Percentiles rank a stretch among this genome's conserved stretches.
phyloP scores from a whole-genome alignment of 805 yeast genomes.

The Ogataea saltuana region DNA sequence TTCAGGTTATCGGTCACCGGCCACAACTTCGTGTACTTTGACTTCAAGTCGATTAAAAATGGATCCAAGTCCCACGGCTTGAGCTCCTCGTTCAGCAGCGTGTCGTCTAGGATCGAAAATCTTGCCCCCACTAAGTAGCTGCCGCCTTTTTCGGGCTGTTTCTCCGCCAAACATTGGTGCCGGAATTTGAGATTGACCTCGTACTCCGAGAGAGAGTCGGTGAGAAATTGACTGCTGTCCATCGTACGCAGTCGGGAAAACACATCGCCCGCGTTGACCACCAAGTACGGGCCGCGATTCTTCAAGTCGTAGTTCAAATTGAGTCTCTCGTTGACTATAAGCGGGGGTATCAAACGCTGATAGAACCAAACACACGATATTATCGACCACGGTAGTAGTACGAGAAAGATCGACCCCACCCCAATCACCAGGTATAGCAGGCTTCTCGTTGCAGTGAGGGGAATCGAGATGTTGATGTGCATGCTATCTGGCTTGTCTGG shows the following conservation, averaged over 20 bases:
- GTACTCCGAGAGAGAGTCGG: conserved; percentile 21
- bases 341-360: conserved; percentile 32
- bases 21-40: conserved; percentile 26
- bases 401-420: conserved; percentile 20
- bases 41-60: conserved; percentile 17
- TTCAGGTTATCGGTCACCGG: conserved; percentile 29
- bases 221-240: conserved; percentile 8
- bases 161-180: conserved; percentile 13
- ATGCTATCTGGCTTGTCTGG: conserved; percentile 9
- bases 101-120: conserved; percentile 26
- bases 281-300: conserved; percentile 26
- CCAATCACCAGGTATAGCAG: conserved; percentile 19
- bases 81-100: conserved; percentile 22
- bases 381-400: conserved; percentile 37
- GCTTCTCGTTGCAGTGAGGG: conserved; percentile 26
- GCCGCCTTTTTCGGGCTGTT: conserved; percentile 3
- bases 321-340: conserved; percentile 17
- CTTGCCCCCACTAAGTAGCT: conserved; percentile 22
- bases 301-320: conserved; percentile 25
- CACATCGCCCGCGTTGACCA: conserved; percentile 23
- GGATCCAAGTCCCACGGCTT: conserved; percentile 27
- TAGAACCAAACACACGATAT: conserved; percentile 35
- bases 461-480: conserved; percentile 27
- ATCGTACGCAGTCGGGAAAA: conserved; percentile 14
- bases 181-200: conserved; percentile 23